Percentiles rank a stretch among this genome's conserved stretches.
phyloP scores from a whole-genome alignment of 78 protist species.

The Dictyostelium citrinum region DNA sequence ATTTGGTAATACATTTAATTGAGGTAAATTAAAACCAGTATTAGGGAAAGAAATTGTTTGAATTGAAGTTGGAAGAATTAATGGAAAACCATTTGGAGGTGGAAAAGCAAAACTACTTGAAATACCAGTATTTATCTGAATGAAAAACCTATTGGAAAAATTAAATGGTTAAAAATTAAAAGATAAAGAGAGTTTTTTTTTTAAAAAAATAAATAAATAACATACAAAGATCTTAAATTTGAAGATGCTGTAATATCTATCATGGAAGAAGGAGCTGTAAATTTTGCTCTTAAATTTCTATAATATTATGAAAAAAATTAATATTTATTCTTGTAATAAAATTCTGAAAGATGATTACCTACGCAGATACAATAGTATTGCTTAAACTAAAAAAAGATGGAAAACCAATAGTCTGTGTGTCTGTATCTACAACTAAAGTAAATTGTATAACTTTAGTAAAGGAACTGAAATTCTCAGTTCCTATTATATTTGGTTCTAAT shows the following conservation, averaged over 20 bases:
- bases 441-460: not conserved
- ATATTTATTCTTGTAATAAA: not conserved
- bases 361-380: not conserved
- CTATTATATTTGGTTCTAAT: not conserved
- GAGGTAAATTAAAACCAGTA: not conserved
- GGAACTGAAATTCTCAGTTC: not conserved
- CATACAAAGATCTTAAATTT: not conserved
- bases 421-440: not conserved
- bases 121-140: not conserved
- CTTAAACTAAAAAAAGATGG: not conserved
- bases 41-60: not conserved
- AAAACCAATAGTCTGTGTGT: not conserved
- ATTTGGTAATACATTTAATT: not conserved
- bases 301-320: not conserved
- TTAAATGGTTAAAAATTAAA: not conserved
- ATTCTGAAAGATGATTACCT: not conserved
- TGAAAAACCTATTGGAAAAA: not conserved
- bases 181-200: not conserved
- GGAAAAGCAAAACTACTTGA: not conserved
- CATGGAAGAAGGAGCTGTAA: not conserved
- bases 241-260: not conserved
- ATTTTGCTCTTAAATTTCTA: not conserved
- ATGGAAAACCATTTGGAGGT: not conserved
- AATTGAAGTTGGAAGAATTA: not conserved
- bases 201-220: not conserved